These are phyloP conservation scores for Scheffersomyces stipitis DNA, from an alignment of 805 yeast species.

Conservation along the genomic window DNA sequence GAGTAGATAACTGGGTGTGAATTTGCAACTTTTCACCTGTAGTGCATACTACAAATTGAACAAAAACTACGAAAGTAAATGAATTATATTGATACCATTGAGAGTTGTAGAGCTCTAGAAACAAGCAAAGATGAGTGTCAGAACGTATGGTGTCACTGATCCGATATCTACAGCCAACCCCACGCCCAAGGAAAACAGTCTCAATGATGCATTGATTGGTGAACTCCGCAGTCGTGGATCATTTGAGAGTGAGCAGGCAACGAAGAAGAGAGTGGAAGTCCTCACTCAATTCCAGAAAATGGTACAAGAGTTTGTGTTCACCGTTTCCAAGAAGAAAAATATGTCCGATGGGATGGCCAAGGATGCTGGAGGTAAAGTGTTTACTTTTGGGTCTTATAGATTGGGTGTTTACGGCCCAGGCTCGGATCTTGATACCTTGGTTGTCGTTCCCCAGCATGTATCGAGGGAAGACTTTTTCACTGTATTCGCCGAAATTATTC, in stretches of 20 bases:
- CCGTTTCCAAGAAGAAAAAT: slow-evolving; percentile 75
- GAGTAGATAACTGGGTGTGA: too few species aligned
- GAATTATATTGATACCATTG: too few species aligned
- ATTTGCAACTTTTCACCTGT: too few species aligned
- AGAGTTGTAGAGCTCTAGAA: too few species aligned
- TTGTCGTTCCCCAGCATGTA: slow-evolving; percentile 97
- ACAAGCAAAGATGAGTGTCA: slow-evolving; percentile 21
- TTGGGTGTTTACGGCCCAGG: slow-evolving; percentile 98
- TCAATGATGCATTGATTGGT: slow-evolving; percentile 73
- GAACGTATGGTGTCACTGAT: slow-evolving; percentile 64
- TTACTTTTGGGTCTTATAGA: slow-evolving; percentile 91
- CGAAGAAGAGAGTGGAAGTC: slow-evolving; percentile 76
- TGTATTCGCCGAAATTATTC: slow-evolving; percentile 69
- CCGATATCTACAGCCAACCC: slow-evolving; percentile 89
- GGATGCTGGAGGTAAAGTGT: slow-evolving; percentile 98
- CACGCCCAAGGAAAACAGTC: slow-evolving; percentile 69
- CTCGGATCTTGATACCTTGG: slow-evolving; percentile 92
- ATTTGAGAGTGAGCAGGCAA: slow-evolving; percentile 84
- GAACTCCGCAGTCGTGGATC: slow-evolving; percentile 84
- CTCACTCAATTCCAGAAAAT: slow-evolving; percentile 69
- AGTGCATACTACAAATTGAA: too few species aligned
- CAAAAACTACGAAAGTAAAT: background rate
- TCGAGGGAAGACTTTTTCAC: slow-evolving; percentile 85
- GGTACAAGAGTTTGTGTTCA: slow-evolving; percentile 78
- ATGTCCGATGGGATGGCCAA: slow-evolving; percentile 97